phyloP scores from a whole-genome alignment of 1,284 basidiomycete species.

The Malassezia equina region DNA sequence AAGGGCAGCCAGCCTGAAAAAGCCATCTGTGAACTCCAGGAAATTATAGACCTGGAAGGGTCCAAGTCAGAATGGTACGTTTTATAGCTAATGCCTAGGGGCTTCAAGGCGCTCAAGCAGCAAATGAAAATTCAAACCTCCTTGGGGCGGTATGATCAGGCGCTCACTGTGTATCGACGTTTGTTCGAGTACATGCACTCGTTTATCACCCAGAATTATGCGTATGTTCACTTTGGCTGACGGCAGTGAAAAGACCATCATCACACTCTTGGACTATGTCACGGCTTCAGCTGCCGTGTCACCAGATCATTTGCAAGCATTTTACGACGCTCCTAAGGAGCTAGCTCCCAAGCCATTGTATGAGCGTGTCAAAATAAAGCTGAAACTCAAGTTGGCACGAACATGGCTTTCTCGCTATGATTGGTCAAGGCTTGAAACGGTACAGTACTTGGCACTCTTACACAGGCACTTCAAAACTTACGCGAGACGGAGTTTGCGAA shows the following conservation, averaged over 20 bases:
- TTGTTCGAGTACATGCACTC: constrained; percentile 69
- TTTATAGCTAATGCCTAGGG: constrained; percentile 53
- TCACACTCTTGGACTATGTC: constrained; percentile 95
- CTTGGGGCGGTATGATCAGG: constrained; percentile 65
- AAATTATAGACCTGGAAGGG: constrained; percentile 75
- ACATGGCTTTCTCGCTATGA: constrained; percentile 93
- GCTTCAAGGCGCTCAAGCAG: constrained; percentile 97
- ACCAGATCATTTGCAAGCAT: constrained; percentile 78
- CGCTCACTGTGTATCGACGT: constrained; percentile 71
- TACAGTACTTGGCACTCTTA: neutral
- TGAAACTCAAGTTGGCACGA: constrained; percentile 91
- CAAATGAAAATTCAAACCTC: constrained; percentile 89
- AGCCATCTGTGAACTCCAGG: constrained; percentile 73
- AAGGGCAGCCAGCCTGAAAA: constrained; percentile 84
- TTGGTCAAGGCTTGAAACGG: constrained; percentile 59
- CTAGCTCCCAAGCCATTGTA: constrained; percentile 79
- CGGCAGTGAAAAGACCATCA: constrained; percentile 79
- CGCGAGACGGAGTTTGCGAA: constrained; percentile 53
- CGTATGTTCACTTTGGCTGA: constrained; percentile 1
- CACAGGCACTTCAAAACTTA: constrained; percentile 52
- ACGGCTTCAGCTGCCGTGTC: constrained; percentile 62
- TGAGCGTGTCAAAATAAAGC: constrained; percentile 91
- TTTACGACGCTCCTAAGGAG: constrained; percentile 79
- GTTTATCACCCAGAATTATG: constrained; percentile 40
- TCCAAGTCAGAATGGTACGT: constrained; percentile 69